phyloP scores from a whole-genome alignment of 306 rosid genomes.

The Castanopsis chinensis region DNA sequence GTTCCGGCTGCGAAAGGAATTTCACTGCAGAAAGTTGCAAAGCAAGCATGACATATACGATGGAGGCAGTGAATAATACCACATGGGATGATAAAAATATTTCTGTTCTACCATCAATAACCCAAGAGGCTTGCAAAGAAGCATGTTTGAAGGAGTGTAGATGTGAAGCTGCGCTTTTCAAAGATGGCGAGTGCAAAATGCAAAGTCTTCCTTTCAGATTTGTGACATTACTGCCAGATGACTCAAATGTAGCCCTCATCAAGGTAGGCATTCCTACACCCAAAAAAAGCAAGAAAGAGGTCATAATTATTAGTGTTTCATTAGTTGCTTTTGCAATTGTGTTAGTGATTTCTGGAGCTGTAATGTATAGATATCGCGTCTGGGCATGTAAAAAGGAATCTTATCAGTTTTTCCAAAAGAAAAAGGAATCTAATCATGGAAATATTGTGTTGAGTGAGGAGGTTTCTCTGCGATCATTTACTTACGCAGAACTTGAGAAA shows the following conservation, averaged over 20 bases:
- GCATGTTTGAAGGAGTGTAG: background rate
- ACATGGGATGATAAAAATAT: background rate
- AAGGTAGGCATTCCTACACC: background rate
- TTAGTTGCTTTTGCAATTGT: slow-evolving; percentile 7
- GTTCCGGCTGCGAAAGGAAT: slow-evolving; percentile 11
- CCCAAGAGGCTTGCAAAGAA: background rate
- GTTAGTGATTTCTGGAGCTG: background rate
- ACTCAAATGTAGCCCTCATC: background rate
- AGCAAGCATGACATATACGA: background rate
- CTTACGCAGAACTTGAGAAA: too few species aligned
- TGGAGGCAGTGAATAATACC: background rate
- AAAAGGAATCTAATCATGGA: background rate
- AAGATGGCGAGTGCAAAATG: slow-evolving; percentile 7
- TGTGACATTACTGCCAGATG: background rate
- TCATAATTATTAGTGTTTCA: slow-evolving; percentile 3
- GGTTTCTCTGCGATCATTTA: background rate
- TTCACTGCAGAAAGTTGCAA: background rate
- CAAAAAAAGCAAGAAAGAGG: background rate
- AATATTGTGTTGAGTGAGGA: slow-evolving; percentile 7
- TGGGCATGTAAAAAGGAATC: background rate
- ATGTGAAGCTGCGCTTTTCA: background rate
- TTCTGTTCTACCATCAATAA: background rate
- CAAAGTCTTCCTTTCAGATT: slow-evolving; percentile 25
- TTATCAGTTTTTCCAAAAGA: background rate
- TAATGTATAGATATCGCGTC: background rate